phyloP scores from a whole-genome alignment of 139 green algal genomes.

The Micromonas pusilla region DNA sequence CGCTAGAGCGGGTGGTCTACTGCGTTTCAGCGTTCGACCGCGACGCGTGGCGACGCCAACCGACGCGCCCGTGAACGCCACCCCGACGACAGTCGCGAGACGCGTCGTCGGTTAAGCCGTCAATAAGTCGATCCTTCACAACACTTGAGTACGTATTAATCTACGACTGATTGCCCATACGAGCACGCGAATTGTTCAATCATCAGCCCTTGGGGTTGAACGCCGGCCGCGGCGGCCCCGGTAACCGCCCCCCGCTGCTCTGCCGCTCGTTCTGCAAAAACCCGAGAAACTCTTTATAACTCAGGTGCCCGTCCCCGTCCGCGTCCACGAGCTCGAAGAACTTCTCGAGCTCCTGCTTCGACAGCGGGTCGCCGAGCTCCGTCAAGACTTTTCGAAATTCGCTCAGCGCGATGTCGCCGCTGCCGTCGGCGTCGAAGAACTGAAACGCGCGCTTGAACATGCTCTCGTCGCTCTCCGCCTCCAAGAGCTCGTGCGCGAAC shows the following conservation, averaged over 20 bases:
- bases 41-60: too few relatives aligned
- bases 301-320: background rate
- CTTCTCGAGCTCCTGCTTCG: background rate
- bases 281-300: constrained; percentile 8
- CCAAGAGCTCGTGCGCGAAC: background rate
- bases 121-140: too few relatives aligned
- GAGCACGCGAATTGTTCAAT: too few relatives aligned
- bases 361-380: constrained; percentile 10
- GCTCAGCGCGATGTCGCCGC: background rate
- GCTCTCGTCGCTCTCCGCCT: background rate
- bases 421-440: background rate
- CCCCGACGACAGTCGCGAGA: too few relatives aligned
- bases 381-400: background rate
- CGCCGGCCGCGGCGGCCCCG: too few relatives aligned
- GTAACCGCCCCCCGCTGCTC: background rate
- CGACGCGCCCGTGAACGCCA: too few relatives aligned
- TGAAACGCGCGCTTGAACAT: background rate
- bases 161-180: too few relatives aligned
- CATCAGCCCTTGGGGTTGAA: background rate
- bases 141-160: too few relatives aligned
- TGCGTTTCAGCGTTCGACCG: too few relatives aligned
- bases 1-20: too few relatives aligned
- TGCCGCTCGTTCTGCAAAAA: background rate
- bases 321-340: constrained; percentile 14
- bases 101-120: too few relatives aligned